Evolutionary conservation across 768 basidiomycete genomes (phyloP).

Genomic region (Pluteus cervinus): DNA sequence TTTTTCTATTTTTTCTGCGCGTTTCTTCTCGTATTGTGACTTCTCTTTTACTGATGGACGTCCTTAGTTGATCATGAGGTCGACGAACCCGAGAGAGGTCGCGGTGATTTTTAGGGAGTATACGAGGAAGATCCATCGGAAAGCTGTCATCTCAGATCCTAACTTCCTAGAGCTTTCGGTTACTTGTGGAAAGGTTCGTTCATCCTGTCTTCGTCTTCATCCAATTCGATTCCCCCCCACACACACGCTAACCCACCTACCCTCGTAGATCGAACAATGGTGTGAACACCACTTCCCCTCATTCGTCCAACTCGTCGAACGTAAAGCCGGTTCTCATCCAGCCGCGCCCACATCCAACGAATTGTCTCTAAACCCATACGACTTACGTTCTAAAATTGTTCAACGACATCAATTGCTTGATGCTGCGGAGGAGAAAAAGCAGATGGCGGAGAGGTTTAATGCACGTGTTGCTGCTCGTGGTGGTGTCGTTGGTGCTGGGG

Average conservation of each 20-base stretch:
- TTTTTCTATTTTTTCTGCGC: neutral
- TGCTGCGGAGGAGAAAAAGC: too few species aligned
- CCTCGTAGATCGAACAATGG: constrained; percentile 82
- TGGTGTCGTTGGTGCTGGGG: too few species aligned
- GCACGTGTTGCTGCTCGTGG: too few species aligned
- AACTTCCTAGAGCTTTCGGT: constrained; percentile 79
- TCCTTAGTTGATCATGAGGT: constrained; percentile 79
- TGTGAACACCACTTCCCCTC: constrained; percentile 90
- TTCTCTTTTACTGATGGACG: neutral
- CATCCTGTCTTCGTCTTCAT: constrained; percentile 1
- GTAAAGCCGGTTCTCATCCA: constrained; percentile 12
- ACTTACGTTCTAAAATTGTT: constrained; percentile 54
- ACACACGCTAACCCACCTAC: constrained; percentile 3
- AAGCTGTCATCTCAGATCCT: constrained; percentile 76
- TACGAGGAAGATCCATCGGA: constrained; percentile 76
- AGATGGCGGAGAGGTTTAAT: too few species aligned
- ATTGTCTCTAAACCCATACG: constrained; percentile 44
- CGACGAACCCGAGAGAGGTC: constrained; percentile 90
- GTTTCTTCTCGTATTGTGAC: neutral
- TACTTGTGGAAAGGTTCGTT: constrained; percentile 72
- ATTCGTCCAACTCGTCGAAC: constrained; percentile 50
- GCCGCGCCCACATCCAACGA: too few species aligned
- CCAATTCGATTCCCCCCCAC: constrained; percentile 10
- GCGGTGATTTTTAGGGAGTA: constrained; percentile 83
- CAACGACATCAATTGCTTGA: too few species aligned